Evolutionary conservation across 371 early-diverging fungal species (phyloP).

Genomic region (Chytridiales sp.): DNA sequence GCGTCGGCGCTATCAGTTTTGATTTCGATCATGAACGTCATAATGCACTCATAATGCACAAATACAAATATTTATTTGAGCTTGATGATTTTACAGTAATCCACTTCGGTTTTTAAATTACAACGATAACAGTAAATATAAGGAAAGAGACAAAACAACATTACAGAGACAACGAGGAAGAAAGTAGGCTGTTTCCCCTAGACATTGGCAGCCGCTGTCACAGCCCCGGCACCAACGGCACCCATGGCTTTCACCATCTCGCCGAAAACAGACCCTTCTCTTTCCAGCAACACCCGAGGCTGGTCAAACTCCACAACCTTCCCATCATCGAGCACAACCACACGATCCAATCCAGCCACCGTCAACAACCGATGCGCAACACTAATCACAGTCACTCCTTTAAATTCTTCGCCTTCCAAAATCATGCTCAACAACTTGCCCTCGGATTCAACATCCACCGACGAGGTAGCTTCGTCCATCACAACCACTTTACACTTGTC

Average conservation of each 20-base stretch:
- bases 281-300: constrained; percentile 30
- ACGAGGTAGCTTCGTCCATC: constrained; percentile 49
- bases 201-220: constrained; percentile 27
- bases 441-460: constrained; percentile 16
- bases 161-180: constrained; percentile 1
- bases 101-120: background rate
- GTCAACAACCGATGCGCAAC: constrained; percentile 57
- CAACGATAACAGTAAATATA: constrained; percentile 9
- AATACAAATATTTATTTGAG: too few species aligned
- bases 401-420: constrained; percentile 42
- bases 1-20: too few species aligned
- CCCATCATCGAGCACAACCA: constrained; percentile 39
- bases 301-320: constrained; percentile 34
- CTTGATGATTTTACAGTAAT: too few species aligned
- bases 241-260: constrained; percentile 41
- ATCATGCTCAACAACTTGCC: too few species aligned
- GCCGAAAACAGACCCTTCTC: constrained; percentile 22
- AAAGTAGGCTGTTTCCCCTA: background rate
- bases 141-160: constrained; percentile 10
- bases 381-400: constrained; percentile 62
- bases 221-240: constrained; percentile 30
- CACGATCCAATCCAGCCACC: constrained; percentile 24
- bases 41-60: too few species aligned
- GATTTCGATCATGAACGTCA: too few species aligned
- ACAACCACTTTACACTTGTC: constrained; percentile 45